phyloP scores from a whole-genome alignment of 371 early-diverging fungal genomes.

The Nematocida sp. region DNA sequence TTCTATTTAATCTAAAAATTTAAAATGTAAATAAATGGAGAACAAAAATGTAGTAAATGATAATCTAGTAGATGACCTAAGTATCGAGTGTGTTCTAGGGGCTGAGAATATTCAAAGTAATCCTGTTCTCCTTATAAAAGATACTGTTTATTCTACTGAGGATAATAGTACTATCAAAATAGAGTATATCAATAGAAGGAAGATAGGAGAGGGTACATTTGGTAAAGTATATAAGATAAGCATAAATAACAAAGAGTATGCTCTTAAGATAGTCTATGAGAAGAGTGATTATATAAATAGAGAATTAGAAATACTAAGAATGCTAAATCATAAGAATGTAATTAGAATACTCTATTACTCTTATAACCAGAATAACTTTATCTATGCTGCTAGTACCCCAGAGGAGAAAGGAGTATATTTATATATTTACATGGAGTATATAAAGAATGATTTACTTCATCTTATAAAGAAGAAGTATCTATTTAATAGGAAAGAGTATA shows the following conservation, averaged over 20 bases:
- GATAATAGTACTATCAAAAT: too few species aligned
- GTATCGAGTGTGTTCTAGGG: not conserved
- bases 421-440: slow-evolving; percentile 56
- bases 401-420: slow-evolving; percentile 53
- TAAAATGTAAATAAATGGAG: not conserved
- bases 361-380: slow-evolving; percentile 36
- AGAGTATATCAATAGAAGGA: slow-evolving; percentile 24
- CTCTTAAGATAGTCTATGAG: slow-evolving; percentile 60
- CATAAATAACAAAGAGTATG: slow-evolving; percentile 37
- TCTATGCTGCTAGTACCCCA: too few species aligned
- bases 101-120: too few species aligned
- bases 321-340: slow-evolving; percentile 51
- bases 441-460: slow-evolving; percentile 30
- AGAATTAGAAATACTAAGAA: slow-evolving; percentile 55
- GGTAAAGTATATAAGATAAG: slow-evolving; percentile 56
- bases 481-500: slow-evolving; percentile 6
- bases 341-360: slow-evolving; percentile 52
- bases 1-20: slow-evolving; percentile 24
- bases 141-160: too few species aligned
- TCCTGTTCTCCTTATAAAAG: too few species aligned
- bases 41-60: not conserved
- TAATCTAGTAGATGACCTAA: not conserved
- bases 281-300: slow-evolving; percentile 55
- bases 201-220: slow-evolving; percentile 62
- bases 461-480: slow-evolving; percentile 27